These are phyloP conservation scores for Grosmannia clavigera DNA, from an alignment of 2,329 filamentous ascomycete genomes.

Conservation along the genomic window DNA sequence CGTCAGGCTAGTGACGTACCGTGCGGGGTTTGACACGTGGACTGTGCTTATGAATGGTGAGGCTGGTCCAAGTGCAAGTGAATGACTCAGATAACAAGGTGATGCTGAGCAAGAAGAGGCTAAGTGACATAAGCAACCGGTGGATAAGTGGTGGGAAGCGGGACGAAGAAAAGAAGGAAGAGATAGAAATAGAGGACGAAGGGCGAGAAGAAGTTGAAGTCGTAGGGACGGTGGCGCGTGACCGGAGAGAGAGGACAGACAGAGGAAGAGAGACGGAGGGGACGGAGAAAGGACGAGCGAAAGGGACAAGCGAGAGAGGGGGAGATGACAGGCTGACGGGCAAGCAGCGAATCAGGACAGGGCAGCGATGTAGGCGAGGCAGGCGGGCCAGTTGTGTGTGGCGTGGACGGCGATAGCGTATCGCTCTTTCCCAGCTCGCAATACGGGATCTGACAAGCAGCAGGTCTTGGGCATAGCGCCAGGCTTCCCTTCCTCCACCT, in stretches of 20 bases:
- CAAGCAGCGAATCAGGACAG: not conserved
- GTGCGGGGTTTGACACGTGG: not conserved
- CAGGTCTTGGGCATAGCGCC: too few species aligned
- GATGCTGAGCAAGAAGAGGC: not conserved
- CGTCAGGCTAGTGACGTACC: not conserved
- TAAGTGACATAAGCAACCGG: not conserved
- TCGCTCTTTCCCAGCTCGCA: not conserved
- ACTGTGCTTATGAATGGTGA: not conserved
- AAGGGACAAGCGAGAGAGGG: not conserved
- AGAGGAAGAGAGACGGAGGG: not conserved
- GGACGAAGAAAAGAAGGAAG: not conserved
- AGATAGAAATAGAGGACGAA: not conserved
- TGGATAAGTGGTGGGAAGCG: not conserved
- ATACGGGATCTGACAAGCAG: not conserved
- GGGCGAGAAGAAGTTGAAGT: not conserved
- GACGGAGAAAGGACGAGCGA: not conserved
- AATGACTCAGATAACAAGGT: slow-evolving; percentile 10
- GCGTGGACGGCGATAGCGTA: not conserved
- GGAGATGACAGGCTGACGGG: not conserved
- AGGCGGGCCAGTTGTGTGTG: not conserved
- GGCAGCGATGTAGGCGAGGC: not conserved
- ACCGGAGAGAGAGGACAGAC: not conserved
- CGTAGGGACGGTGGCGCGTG: not conserved
- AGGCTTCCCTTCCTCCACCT: too few species aligned
- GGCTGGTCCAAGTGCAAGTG: slow-evolving; percentile 9